Evolutionary conservation across 805 yeast genomes (phyloP).

Genomic region (Starmerella apis): DNA sequence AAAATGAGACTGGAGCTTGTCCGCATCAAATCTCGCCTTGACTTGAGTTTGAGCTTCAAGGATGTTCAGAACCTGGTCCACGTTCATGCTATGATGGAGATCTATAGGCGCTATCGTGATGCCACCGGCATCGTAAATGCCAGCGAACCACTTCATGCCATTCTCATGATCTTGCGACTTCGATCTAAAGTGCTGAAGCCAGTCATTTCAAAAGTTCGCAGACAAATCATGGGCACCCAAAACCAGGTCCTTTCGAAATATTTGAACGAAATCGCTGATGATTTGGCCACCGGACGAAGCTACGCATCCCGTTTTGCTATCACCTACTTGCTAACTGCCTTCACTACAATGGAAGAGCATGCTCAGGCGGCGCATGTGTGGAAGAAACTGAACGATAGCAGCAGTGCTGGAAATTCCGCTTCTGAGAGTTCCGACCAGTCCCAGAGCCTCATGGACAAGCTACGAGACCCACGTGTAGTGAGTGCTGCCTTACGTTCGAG

Average conservation of each 20-base stretch:
- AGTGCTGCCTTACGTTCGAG: conserved; percentile 23
- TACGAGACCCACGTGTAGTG: conserved; percentile 24
- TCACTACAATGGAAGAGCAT: conserved; percentile 19
- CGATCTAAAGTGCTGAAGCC: conserved; percentile 22
- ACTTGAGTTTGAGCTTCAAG: conserved; percentile 5
- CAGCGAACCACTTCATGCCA: conserved; percentile 24
- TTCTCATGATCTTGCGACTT: conserved; percentile 20
- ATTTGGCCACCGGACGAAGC: conserved; percentile 19
- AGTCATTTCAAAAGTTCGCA: conserved; percentile 20
- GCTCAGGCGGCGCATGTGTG: conserved; percentile 23
- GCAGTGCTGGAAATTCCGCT: neutral
- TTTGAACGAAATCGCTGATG: conserved; percentile 23
- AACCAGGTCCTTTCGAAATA: conserved; percentile 19
- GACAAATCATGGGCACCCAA: conserved; percentile 20
- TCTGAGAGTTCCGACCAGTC: neutral
- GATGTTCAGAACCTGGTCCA: conserved; percentile 22
- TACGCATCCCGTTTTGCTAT: conserved; percentile 24
- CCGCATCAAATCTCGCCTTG: conserved; percentile 7
- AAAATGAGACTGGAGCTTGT: conserved; percentile 11
- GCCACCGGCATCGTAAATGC: conserved; percentile 14
- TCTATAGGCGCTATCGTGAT: conserved; percentile 23
- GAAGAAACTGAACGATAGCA: conserved; percentile 18
- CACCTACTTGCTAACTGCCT: conserved; percentile 25
- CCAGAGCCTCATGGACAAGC: conserved; percentile 10
- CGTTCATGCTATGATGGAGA: conserved; percentile 23